Percentiles rank a stretch among this genome's conserved stretches.
phyloP scores from a whole-genome alignment of 257 asterid genomes.

The Primulina eburnea region DNA sequence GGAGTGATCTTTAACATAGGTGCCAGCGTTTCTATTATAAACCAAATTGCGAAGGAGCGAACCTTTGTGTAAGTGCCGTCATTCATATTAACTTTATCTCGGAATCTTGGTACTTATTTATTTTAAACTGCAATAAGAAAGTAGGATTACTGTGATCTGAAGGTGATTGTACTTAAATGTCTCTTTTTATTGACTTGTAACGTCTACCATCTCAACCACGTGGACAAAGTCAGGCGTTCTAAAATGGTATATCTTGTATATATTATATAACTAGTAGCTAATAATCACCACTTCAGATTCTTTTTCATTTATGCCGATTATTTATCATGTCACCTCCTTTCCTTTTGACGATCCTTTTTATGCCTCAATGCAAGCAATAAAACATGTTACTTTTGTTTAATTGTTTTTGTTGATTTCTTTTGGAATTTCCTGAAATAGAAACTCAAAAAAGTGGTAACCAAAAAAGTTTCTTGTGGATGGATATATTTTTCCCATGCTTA shows the following conservation, averaged over 20 bases:
- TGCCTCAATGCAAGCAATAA: not conserved
- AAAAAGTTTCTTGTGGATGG: no score
- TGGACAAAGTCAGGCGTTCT: not conserved
- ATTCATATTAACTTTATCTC: no score
- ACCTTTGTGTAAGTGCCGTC: not conserved
- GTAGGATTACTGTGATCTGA: slow-evolving; percentile 8
- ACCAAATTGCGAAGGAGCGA: not conserved
- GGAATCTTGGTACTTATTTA: not conserved
- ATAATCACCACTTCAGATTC: not conserved
- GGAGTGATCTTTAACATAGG: not conserved
- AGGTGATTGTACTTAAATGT: slow-evolving; percentile 10
- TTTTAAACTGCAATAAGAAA: slow-evolving; percentile 8
- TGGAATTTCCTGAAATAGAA: not conserved
- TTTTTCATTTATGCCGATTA: not conserved
- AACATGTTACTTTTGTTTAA: no score
- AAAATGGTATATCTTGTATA: not conserved
- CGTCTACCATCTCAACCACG: not conserved
- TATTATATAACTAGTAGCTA: not conserved
- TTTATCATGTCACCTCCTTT: not conserved
- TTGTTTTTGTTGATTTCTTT: not conserved
- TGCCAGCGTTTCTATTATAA: not conserved
- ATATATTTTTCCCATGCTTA: not conserved
- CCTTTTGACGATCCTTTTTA: not conserved
- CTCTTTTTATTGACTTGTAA: not conserved
- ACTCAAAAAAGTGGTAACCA: not conserved